Percentiles rank a stretch among this genome's conserved stretches.
Evolutionary conservation across 1,139 yeast species (phyloP).

Genomic region (Blastobotrys persicus): DNA sequence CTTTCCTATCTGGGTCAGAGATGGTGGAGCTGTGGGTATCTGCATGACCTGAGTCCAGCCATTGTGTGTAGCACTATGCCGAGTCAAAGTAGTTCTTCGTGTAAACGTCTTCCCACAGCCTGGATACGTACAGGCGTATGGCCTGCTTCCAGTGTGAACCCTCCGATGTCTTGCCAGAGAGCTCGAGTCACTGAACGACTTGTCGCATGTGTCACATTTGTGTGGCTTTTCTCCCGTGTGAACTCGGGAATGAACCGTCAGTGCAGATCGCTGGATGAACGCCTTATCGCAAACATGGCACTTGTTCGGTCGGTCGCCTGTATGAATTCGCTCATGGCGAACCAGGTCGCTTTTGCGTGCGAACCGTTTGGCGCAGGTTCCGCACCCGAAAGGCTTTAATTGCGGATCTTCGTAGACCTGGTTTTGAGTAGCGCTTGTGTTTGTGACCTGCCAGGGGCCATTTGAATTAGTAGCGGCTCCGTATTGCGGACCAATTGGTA

Average conservation of each 20-base stretch:
- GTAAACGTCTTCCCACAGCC: conserved; percentile 67
- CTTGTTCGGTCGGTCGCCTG: conserved; percentile 62
- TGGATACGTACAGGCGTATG: conserved; percentile 67
- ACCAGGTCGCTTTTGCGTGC: conserved; percentile 65
- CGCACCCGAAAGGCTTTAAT: conserved; percentile 26
- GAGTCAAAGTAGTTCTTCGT: conserved; percentile 65
- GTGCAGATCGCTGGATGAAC: conserved; percentile 67
- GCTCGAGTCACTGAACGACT: conserved; percentile 42
- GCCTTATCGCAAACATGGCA: conserved; percentile 47
- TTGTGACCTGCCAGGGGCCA: not conserved
- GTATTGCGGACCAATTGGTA: no score
- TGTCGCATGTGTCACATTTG: conserved; percentile 37
- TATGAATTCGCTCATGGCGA: conserved; percentile 72
- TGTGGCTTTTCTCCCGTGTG: conserved; percentile 80
- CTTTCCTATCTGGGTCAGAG: no score
- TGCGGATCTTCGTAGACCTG: conserved; percentile 12
- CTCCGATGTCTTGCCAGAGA: conserved; percentile 43
- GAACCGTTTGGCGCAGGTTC: conserved; percentile 41
- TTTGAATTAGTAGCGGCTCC: no score
- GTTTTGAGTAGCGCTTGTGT: not conserved
- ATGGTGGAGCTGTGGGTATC: not conserved
- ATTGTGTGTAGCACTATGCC: conserved; percentile 64
- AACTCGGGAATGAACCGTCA: conserved; percentile 70
- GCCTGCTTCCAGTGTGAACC: conserved; percentile 51
- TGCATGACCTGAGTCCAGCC: conserved; percentile 13